A percentile compares a stretch with the other conserved stretches of the same genome.
phyloP scores from a whole-genome alignment of 192 early-diverging fungal species.

The Borealophlyctis nickersoniae region DNA sequence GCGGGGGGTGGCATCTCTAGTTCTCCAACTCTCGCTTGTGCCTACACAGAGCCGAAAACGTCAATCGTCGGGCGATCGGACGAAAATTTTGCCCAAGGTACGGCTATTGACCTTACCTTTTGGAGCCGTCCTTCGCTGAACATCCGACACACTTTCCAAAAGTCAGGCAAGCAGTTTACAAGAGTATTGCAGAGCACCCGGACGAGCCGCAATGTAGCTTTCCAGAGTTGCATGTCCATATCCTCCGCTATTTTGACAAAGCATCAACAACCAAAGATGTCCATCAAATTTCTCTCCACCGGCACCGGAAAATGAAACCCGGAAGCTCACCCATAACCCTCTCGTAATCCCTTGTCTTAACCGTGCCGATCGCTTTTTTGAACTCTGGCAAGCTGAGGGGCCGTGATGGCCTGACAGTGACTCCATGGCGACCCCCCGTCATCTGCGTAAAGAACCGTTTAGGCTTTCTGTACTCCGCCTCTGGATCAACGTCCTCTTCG shows the following conservation, averaged over 20 bases:
- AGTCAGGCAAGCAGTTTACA: constrained; percentile 74
- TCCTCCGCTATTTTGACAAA: constrained; percentile 50
- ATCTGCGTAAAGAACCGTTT: neutral
- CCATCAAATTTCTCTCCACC: constrained; percentile 2
- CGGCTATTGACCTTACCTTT: constrained; percentile 34
- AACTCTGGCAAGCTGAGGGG: constrained; percentile 20
- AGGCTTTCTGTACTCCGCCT: neutral
- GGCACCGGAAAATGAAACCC: constrained; percentile 1
- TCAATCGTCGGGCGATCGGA: neutral
- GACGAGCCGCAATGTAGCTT: constrained; percentile 63
- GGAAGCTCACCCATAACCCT: constrained; percentile 25
- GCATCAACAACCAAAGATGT: neutral
- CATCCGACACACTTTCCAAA: constrained; percentile 86
- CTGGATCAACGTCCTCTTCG: neutral
- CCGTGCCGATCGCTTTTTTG: constrained; percentile 33
- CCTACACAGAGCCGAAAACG: too few species aligned
- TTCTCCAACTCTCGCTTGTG: too few species aligned
- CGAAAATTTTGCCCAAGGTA: neutral
- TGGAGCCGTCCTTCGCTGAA: constrained; percentile 84
- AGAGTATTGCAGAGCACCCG: constrained; percentile 76
- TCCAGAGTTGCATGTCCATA: constrained; percentile 68
- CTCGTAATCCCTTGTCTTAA: constrained; percentile 44
- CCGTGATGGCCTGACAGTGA: neutral
- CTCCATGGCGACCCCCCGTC: neutral
- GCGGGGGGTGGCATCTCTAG: neutral